Evolutionary conservation across 305 asterid genomes (phyloP).

Genomic region (Solanum hybrid): DNA sequence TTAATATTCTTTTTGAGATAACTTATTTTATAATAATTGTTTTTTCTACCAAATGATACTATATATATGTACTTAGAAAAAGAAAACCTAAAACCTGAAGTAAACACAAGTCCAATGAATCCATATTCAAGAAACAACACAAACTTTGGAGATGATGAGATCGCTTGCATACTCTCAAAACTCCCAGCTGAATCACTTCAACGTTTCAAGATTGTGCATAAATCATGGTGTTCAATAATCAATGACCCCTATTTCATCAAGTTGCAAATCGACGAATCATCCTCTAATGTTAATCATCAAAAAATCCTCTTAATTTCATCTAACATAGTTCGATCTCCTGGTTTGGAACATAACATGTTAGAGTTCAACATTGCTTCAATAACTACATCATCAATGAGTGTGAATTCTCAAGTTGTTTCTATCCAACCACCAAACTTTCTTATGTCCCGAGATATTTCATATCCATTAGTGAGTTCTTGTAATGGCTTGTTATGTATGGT

Average conservation of each 20-base stretch:
- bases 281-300: not conserved
- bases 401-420: not conserved
- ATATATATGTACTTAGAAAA: not conserved
- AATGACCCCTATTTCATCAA: not conserved
- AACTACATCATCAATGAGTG: not conserved
- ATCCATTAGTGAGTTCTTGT: not conserved
- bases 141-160: not conserved
- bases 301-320: not conserved
- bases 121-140: not conserved
- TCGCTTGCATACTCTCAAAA: not conserved
- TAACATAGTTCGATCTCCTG: not conserved
- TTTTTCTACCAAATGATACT: not conserved
- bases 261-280: not conserved
- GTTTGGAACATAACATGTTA: not conserved
- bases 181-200: not conserved
- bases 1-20: too few species aligned
- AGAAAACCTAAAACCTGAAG: not conserved
- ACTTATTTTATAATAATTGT: too few species aligned
- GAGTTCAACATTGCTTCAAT: not conserved
- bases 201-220: not conserved
- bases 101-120: not conserved
- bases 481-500: not conserved
- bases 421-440: not conserved
- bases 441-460: not conserved
- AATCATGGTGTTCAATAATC: not conserved